Evolutionary conservation across 306 rosid species (phyloP).

Genomic region (Astragalus membranaceus): DNA sequence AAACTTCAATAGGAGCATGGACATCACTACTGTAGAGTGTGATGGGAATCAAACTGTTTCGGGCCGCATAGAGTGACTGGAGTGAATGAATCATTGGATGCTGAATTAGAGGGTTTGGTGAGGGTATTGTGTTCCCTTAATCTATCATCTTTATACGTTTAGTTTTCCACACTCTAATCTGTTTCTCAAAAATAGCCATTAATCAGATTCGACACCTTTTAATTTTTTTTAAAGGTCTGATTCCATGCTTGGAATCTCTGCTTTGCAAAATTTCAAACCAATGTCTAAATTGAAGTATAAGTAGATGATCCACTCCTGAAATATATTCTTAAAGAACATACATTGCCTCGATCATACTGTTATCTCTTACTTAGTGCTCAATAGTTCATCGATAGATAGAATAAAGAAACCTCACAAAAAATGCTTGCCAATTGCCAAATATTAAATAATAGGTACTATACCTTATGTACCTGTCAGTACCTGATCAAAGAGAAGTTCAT

Average conservation of each 20-base stretch:
- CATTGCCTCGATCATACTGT: constrained; percentile 1
- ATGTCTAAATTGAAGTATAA: constrained; percentile 5
- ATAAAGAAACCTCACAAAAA: constrained; percentile 8
- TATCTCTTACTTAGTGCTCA: constrained; percentile 10
- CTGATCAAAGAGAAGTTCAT: background rate
- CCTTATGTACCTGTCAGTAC: constrained; percentile 19
- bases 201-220: constrained; percentile 29
- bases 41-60: background rate
- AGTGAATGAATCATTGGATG: constrained; percentile 15
- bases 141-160: constrained; percentile 13
- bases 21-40: background rate
- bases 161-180: constrained; percentile 1
- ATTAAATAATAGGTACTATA: background rate
- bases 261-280: constrained; percentile 9
- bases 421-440: background rate
- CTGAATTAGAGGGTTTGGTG: constrained; percentile 15
- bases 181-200: constrained; percentile 12
- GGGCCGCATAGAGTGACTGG: background rate
- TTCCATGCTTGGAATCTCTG: constrained; percentile 23
- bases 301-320: constrained; percentile 15
- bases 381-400: constrained; percentile 1
- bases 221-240: background rate
- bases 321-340: constrained; percentile 4
- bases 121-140: constrained; percentile 14
- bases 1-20: background rate